Conservation (phyloP, 169 alveolate species). For the Eimeria tenella region DNA sequence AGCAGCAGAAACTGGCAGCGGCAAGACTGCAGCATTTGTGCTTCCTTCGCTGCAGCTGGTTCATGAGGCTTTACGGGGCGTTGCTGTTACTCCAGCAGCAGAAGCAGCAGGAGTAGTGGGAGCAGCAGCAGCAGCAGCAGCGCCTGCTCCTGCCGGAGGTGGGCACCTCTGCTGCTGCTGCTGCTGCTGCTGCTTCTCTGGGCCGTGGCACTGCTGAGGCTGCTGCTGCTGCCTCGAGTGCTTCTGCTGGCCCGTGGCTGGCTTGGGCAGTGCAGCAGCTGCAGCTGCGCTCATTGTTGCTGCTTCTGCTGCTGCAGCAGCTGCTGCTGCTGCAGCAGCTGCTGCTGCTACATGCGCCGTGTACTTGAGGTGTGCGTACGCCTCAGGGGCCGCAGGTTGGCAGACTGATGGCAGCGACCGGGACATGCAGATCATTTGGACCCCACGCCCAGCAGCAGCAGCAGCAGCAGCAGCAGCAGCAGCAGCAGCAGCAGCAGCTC, state of each 20-base stretch:
- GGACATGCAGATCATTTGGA: neutral
- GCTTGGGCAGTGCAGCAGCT: too few relatives aligned
- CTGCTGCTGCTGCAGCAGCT: too few relatives aligned
- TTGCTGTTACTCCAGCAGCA: constrained; percentile 18
- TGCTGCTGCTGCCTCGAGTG: too few relatives aligned
- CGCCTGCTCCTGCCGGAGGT: neutral
- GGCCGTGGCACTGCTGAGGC: neutral
- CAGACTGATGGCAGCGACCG: neutral
- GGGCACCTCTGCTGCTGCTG: neutral
- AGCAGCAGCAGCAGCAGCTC: neutral
- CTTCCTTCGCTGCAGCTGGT: constrained; percentile 83
- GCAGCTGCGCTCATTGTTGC: too few relatives aligned
- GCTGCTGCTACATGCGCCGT: too few relatives aligned
- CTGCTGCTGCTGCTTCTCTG: neutral
- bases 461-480: neutral
- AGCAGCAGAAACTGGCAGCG: constrained; percentile 85
- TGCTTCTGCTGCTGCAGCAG: too few relatives aligned
- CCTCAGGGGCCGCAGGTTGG: neutral
- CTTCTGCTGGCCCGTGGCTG: too few relatives aligned
- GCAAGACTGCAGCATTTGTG: constrained; percentile 87
- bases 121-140: neutral
- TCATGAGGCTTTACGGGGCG: constrained; percentile 81
- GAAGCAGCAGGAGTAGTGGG: too few relatives aligned
- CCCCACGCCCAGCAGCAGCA: neutral
- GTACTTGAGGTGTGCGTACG: neutral